Base-by-base conservation (phyloP, 2,329 filamentous ascomycete species). In the Colletotrichum sp. region DNA sequence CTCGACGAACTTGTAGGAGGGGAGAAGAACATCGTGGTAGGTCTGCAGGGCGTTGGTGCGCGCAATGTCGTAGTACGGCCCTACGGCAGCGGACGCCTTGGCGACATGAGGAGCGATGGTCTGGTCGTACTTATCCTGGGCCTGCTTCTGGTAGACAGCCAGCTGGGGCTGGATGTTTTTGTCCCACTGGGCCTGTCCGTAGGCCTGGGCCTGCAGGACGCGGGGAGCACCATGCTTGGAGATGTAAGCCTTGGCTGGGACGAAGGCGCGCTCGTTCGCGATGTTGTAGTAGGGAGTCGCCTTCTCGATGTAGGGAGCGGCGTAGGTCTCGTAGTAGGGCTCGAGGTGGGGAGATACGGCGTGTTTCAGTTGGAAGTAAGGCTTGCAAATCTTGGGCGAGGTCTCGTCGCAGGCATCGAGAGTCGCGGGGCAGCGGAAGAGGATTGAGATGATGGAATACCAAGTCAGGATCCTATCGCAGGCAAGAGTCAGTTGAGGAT, bases 251-350 rank as follows among this genome's bases (percentile, higher is more conserved):
- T 92, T 90, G 5, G 92, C 89, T 1, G 97, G 97, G 5, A 89
- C 87, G 81, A 97, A 91, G 65, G 98, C 87, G 59, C 89, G 86
- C 79, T 92, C 90, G 78, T 94, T 89, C 64, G 92, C 84, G 0
- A 87, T 87, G 21, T 91, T 82, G 82, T 94, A 94, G 85, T 99
- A 98, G 1, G 96, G 96, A 76, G 91, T 92, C 44, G 91, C 93
- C 66, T 92, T 87, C 49, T 96, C 90, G 77, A 98, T 92, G 82
- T 98, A 97, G 4, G 95, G 95, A 8, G 94, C 94, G 28, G 95
- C 94, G 82, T 98, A 98, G 74, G 91, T 85, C 79, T 96, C 88
- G 85, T 98, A 99, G 86, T 98, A 98, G 4, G 96, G 96, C 80
- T 93, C 89, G 36, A 98, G 82, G 83, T 96, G 94, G 5, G 97